Base-by-base conservation (phyloP, 768 basidiomycete genomes). In the Daedalea quercina region DNA sequence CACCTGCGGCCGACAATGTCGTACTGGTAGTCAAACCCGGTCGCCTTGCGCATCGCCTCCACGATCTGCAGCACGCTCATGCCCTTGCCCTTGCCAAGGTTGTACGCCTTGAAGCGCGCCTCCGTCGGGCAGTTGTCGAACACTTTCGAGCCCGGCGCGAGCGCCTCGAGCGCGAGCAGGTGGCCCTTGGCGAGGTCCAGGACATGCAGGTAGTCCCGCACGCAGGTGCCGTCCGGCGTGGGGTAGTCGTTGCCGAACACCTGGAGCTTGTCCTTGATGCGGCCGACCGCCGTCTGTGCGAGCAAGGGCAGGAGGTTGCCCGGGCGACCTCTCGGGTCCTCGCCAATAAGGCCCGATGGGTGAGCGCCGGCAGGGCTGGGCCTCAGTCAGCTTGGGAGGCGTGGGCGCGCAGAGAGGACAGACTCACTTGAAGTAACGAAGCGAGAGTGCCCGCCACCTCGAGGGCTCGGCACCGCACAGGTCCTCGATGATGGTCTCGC, bases 201-300 rank as follows among this genome's bases (percentile, higher is more conserved):
- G 55, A 99, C 81, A 62, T 94, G 92, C 12, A 94, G 74, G 68
- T 94, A 94, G 69, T 98, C 94, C 41, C 94, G 86, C n/a, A 98
- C 91, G 63, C 95, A 99, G 8, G 95, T 97, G 9, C 95, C 95
- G 65, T 98, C 95, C 34, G 79, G 83, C 0, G 96, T 99, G 20
- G 94, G 93, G 69, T 96, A 99, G 69, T 99, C 93, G 65, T 95
- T 89, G 26, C 96, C 95, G 64, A 98, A 99, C 3, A 99, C 89
- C 65, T 80, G 78, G 31, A 75, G 59, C 6, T 70, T 70, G 43
- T 86, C 84, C 53, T 83, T 78, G 58, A 92, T 80, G 47, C 93
- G 84, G 26, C 95, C 96, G 51, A 93, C 73, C 4, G 96, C 94
- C 80, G 97, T 96, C 44, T 95, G 93, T 7, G 93, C 90, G 35